Conservation (phyloP, 1,284 basidiomycete genomes). For the Fomitopsis pinicola region DNA sequence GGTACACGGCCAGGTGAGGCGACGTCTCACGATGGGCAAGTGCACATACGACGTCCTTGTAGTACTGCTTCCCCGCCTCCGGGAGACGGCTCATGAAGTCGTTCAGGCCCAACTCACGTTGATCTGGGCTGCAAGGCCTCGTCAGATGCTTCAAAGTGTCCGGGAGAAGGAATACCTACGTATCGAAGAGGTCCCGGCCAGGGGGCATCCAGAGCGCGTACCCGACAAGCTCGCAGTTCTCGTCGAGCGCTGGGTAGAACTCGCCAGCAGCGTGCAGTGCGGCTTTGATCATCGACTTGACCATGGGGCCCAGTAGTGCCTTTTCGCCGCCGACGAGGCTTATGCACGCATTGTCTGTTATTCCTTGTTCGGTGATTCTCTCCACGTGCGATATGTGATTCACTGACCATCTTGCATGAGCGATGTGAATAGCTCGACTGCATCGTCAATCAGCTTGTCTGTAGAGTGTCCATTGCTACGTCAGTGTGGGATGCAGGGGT, state of each 20-base stretch:
- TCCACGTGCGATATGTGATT: not conserved
- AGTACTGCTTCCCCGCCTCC: conserved; percentile 14
- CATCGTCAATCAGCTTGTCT: conserved; percentile 10
- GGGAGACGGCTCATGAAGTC: conserved; percentile 14
- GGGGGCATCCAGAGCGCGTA: conserved; percentile 19
- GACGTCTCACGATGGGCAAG: not conserved
- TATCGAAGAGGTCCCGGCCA: conserved; percentile 15
- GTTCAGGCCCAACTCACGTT: conserved; percentile 12
- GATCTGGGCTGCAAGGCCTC: conserved; percentile 11
- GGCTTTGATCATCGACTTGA: conserved; percentile 16
- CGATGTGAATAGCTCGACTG: conserved; percentile 8
- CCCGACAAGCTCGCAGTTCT: conserved; percentile 13
- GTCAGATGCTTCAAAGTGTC: not conserved
- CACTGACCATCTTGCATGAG: conserved; percentile 14
- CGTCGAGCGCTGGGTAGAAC: conserved; percentile 16
- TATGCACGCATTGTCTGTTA: conserved; percentile 6
- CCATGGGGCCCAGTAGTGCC: conserved; percentile 4
- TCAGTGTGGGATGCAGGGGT: too few relatives aligned
- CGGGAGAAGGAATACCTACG: conserved; percentile 7
- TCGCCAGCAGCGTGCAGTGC: conserved; percentile 15
- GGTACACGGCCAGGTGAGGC: not conserved
- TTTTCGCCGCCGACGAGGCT: conserved; percentile 14
- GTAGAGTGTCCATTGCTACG: too few relatives aligned
- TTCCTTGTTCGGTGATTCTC: not conserved
- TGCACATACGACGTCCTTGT: conserved; percentile 11